Conservation (phyloP, 768 basidiomycete genomes). For the Leucosporidium yakuticum region DNA sequence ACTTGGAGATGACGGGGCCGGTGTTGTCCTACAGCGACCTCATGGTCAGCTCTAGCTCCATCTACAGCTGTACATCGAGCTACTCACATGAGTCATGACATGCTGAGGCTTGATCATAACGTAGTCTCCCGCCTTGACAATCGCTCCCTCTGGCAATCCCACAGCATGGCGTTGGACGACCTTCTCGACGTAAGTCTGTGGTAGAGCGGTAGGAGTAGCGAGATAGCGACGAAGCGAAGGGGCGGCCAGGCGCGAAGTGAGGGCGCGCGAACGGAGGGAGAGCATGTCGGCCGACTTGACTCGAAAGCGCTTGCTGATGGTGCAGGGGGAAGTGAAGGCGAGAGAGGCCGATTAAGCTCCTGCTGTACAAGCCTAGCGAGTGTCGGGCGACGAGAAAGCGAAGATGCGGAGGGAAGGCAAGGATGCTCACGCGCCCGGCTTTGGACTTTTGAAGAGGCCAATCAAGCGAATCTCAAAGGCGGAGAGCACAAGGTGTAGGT, state of each 20-base stretch:
- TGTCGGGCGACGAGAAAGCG: no score
- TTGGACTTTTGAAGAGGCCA: no score
- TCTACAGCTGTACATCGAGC: not conserved
- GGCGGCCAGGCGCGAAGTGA: not conserved
- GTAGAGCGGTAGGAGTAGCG: constrained; percentile 24
- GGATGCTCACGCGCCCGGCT: no score
- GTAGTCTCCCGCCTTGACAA: constrained; percentile 92
- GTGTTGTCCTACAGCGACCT: constrained; percentile 67
- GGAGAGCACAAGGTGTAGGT: no score
- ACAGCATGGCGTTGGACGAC: constrained; percentile 96
- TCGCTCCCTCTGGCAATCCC: constrained; percentile 69
- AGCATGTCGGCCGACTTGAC: constrained; percentile 3
- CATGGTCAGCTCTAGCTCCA: not conserved
- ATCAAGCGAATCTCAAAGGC: no score
- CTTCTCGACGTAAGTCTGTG: constrained; percentile 90
- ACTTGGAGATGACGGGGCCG: constrained; percentile 97
- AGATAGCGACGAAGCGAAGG: constrained; percentile 15
- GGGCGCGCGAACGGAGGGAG: constrained; percentile 9
- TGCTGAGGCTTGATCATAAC: constrained; percentile 98
- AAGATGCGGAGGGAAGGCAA: no score
- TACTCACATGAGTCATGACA: constrained; percentile 76
- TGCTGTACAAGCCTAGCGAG: no score
- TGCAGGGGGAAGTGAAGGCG: no score
- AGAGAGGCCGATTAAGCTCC: no score
- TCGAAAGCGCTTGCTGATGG: no score